These are phyloP conservation scores for Gossypium turneri DNA, from an alignment of 345 rosid species.

Conservation along the genomic window DNA sequence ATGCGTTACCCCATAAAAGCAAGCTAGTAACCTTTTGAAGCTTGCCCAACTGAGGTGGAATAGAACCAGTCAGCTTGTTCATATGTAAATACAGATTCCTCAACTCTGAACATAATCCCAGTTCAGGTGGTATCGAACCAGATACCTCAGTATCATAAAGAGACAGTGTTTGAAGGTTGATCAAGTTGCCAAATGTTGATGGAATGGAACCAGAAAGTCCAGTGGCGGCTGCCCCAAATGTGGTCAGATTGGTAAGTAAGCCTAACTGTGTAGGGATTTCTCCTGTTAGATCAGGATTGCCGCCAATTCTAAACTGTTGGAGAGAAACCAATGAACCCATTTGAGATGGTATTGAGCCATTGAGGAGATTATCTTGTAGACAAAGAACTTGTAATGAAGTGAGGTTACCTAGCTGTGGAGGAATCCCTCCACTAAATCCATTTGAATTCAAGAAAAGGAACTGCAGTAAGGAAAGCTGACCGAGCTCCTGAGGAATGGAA, in stretches of 20 bases:
- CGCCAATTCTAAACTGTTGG: slow-evolving; percentile 80
- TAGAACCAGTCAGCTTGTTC: slow-evolving; percentile 89
- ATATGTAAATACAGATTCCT: slow-evolving; percentile 88
- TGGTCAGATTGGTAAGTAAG: slow-evolving; percentile 68
- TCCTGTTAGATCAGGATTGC: slow-evolving; percentile 76
- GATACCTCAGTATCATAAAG: slow-evolving; percentile 78
- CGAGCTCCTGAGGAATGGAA: slow-evolving; percentile 64
- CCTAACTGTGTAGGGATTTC: slow-evolving; percentile 79
- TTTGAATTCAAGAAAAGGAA: slow-evolving; percentile 82
- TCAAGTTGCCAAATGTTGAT: slow-evolving; percentile 68
- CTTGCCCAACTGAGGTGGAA: slow-evolving; percentile 74
- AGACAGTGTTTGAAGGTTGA: slow-evolving; percentile 82
- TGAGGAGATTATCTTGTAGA: slow-evolving; percentile 78
- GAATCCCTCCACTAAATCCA: slow-evolving; percentile 60
- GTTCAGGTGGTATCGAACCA: slow-evolving; percentile 78
- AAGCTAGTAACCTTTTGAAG: slow-evolving; percentile 86
- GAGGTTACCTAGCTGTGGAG: slow-evolving; percentile 65
- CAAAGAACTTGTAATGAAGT: slow-evolving; percentile 68
- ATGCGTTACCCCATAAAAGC: slow-evolving; percentile 82
- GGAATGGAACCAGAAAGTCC: slow-evolving; percentile 85
- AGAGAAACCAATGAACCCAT: slow-evolving; percentile 71
- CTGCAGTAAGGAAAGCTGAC: slow-evolving; percentile 70
- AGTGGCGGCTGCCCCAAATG: slow-evolving; percentile 87
- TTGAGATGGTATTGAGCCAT: slow-evolving; percentile 80
- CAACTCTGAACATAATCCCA: slow-evolving; percentile 68